Base-by-base conservation (phyloP, 495 filamentous ascomycete species). In the Penicillium subrubescens region DNA sequence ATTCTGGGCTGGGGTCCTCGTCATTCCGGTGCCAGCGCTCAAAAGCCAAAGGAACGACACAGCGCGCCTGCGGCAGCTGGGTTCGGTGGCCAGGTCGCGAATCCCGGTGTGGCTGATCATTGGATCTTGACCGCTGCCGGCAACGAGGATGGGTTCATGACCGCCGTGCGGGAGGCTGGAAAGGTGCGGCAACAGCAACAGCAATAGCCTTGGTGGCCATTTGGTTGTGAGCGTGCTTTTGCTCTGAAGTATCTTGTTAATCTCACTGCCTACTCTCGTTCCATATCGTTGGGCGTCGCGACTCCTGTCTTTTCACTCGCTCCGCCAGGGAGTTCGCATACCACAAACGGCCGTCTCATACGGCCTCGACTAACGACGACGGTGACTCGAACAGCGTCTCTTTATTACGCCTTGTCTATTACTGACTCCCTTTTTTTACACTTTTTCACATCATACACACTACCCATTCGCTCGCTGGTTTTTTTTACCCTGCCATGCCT, bases 121-220 rank as follows among this genome's bases (percentile, higher is more conserved):
- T 82, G 79, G 79, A 62, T 81, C 54, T 66, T 82, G 52, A 73
- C 70, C 37, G 68, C 75, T 59, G 75, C 79, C 55, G 83, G 88
- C 1, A 78, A 79, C 46, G 88, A 89, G 60, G 90, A 94, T 60
- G 82, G 82, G 1, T 93, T 93, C 74, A 90, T 94, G 80, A 71
- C 74, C 29, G 79, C 78, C 52, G 85, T 94, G n/a, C 79, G 89
- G 63, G 83, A 81, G 19, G 90, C 89, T 14, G 90, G 91, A 37
- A 93, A 91, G 73, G 87, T 84, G 29, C 79, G 81, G 56, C 57
- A 71, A 61, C 64, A 57, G 27, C 54, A 65, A 34, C 21, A 19
- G 44, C 44, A 25, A 50, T 50, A 21, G 44, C 44, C 44, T 50
- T 50, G 1, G 4, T 50, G 12, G 44, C 17, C 8, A 17, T 50